Percentiles rank a stretch among this genome's conserved stretches.
Conservation (phyloP, 2,329 filamentous ascomycete genomes). For the Hymenoscyphus scutula region DNA sequence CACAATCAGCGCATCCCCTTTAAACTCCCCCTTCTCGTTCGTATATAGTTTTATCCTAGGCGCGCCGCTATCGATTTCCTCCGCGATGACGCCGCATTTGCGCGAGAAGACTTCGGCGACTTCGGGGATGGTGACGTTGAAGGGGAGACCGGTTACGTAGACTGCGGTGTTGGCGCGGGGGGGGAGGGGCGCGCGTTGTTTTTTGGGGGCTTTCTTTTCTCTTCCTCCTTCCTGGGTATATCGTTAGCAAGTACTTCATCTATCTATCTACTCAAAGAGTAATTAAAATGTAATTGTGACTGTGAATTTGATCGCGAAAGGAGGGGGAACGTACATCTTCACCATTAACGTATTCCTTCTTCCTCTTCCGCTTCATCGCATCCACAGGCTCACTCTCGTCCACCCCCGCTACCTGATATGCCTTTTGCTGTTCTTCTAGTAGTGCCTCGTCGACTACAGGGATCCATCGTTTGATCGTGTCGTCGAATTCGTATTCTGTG, state of each 20-base stretch:
- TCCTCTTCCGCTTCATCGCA: slow-evolving; percentile 49
- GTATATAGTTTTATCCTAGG: slow-evolving; percentile 92
- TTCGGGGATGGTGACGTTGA: slow-evolving; percentile 75
- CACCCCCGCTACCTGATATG: slow-evolving; percentile 58
- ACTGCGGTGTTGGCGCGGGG: slow-evolving; percentile 77
- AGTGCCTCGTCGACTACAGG: slow-evolving; percentile 62
- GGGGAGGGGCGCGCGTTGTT: slow-evolving; percentile 36
- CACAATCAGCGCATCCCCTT: slow-evolving; percentile 88
- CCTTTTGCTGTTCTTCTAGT: slow-evolving; percentile 58
- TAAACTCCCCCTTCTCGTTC: slow-evolving; percentile 79
- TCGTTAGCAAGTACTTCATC: not conserved
- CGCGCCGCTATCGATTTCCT: slow-evolving; percentile 84
- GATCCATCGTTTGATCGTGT: slow-evolving; percentile 70
- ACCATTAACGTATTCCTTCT: slow-evolving; percentile 47
- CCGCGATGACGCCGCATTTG: slow-evolving; percentile 87
- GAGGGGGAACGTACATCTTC: slow-evolving; percentile 45
- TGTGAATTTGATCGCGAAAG: too few relatives aligned
- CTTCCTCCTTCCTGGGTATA: slow-evolving; percentile 34
- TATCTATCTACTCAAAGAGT: too few relatives aligned
- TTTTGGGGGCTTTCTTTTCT: slow-evolving; percentile 36
- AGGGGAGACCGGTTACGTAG: slow-evolving; percentile 84
- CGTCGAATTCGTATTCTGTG: slow-evolving; percentile 80
- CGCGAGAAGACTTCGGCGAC: slow-evolving; percentile 78
- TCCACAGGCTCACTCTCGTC: slow-evolving; percentile 54
- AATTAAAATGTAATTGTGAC: too few relatives aligned